Evolutionary conservation across 768 basidiomycete species (phyloP).

Genomic region (Serpula lacrymans): DNA sequence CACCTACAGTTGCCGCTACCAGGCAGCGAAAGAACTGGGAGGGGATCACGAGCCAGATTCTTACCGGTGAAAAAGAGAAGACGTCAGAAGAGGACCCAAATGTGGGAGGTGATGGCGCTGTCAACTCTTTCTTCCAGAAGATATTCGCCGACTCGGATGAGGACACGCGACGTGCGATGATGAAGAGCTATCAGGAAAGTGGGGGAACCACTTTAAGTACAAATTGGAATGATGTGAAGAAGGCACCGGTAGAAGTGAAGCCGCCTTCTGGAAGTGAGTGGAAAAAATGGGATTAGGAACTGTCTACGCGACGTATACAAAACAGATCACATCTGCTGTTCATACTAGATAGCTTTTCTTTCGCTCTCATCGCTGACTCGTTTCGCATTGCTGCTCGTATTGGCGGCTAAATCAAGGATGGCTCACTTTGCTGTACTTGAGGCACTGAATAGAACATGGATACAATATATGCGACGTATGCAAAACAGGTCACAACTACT

Average conservation of each 20-base stretch:
- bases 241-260: slow-evolving; percentile 67
- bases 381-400: no score
- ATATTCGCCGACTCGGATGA: slow-evolving; percentile 89
- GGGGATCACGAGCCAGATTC: slow-evolving; percentile 65
- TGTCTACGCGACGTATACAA: no score
- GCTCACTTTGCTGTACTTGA: no score
- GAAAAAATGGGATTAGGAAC: slow-evolving; percentile 65
- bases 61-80: slow-evolving; percentile 66
- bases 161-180: slow-evolving; percentile 91
- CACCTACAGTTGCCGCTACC: slow-evolving; percentile 30
- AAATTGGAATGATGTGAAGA: slow-evolving; percentile 88
- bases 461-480: background rate
- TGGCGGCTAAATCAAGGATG: no score
- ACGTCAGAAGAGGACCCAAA: slow-evolving; percentile 79
- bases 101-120: slow-evolving; percentile 79
- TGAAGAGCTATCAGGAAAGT: slow-evolving; percentile 95
- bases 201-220: slow-evolving; percentile 95
- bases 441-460: no score
- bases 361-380: background rate
- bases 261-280: slow-evolving; percentile 84
- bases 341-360: slow-evolving; percentile 1
- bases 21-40: slow-evolving; percentile 78
- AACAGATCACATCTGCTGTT: background rate
- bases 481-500: no score
- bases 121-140: slow-evolving; percentile 90